Evolutionary conservation across 1,284 basidiomycete species (phyloP), one percentile per base, ranked within the genome.

Genomic region (Cryptococcus depauperatus): DNA sequence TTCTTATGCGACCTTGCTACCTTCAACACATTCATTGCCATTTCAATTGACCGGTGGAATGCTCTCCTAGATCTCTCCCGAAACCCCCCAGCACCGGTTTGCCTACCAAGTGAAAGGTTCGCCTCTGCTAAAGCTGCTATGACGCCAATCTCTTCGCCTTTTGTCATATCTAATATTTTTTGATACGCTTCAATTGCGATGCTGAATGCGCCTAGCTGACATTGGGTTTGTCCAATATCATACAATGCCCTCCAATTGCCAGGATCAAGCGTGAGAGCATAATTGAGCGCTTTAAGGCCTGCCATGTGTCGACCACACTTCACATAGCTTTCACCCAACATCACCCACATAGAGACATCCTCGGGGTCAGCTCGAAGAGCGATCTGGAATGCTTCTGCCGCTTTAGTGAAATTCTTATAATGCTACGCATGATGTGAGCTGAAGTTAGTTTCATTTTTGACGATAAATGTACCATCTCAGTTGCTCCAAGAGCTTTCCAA

Each of bases 401-500:
- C 90, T 34, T 80, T 74, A 9, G 77, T 62, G 59, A 84, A 89
- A 50, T 86, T 82, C 46, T 79, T 78, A 45, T 82, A 81, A 54
- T 80, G 82, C 86, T 91, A 40, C 35, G 16, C 19, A 18, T 14
- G 25, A 18, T 26, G 54, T 11, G 9, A 14, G 27, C n/a, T n/a
- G n/a, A n/a, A n/a, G n/a, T 13, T 13, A 21, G 5, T 11, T 25
- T 22, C 11, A 11, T 38, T 8, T 13, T 25, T 13, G 18, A 22
- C 3, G 5, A 5, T 16, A 19, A 25, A 35, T 16, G 6, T 16
- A 90, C 90, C 72, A 96, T 74, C 63, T 96, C 89, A 1, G 93
- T 91, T 1, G 87, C 80, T 1, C 95, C 95, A 23, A 95, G 74
- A 9, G 95, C 93, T 69, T 96, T 97, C 91, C 92, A 98, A 1